Evolutionary conservation across 2,329 filamentous ascomycete species (phyloP), one percentile per base, ranked within the genome.

Genomic region (Didymosphaeria variabile): DNA sequence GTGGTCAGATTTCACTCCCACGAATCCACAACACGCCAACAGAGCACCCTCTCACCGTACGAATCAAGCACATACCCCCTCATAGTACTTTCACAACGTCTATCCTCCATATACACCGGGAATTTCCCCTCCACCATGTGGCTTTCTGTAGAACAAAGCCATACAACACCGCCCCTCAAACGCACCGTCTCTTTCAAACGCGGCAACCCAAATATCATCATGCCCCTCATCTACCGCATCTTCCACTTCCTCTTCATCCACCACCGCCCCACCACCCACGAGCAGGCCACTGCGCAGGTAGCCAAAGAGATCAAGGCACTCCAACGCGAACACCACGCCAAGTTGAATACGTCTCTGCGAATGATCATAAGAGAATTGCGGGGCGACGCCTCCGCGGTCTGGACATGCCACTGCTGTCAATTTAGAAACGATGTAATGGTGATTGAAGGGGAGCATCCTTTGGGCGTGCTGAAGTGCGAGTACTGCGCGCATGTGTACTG

Each of bases 401-500:
- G 55, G 55, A 40, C 23, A 17, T 57, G 55, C 34, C 55, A 57
- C 34, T 12, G 13, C 34, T 57, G 55, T 21, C 19, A 42, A 17
- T 57, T 51, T 34, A 21, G 55, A 9, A 57, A 57, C 34, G 19
- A 32, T 8, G 32, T 57, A 0, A 29, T 57, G 9, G 4, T 57
- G 13, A n/a, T 44, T 3, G 19, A 19, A 8, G 34, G 46, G 6
- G 21, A 47, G 12, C 29, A 57, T 12, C 44, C 54, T 29, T n/a
- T 57, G 1, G 54, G 44, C 2, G 29, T 49, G 3, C 31, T 57
- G 23, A 36, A 36, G 29, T 57, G 55, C 26, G 46, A 32, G 29
- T 57, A 42, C 9, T 51, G 55, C 10, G 21, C n/a, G 23, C 55
- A 57, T 46, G 21, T 46, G 19, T 57, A 50, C 17, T 57, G 55